Evolutionary conservation across 1,139 yeast species (phyloP), one percentile per base, ranked within the genome.

Genomic region (Suhomyces chickasaworum): DNA sequence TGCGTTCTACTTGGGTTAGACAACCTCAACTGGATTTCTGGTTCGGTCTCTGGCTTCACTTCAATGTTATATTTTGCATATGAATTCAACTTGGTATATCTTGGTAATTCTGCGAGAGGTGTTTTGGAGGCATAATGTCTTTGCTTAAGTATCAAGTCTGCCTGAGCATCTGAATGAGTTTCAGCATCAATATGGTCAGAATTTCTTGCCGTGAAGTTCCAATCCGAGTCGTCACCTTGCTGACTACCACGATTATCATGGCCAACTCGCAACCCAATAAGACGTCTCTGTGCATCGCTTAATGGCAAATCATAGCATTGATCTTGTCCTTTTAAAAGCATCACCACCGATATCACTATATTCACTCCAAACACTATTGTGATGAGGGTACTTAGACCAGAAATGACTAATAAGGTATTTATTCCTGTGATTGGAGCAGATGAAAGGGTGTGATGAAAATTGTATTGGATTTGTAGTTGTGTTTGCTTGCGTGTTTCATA

Each of bases 291-390:
- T 29, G 56, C 60, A 43, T 63, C 63, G 34, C 63, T 70, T 47
- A 75, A 63, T 1, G 78, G 77, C 42, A 75, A 62, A 53, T 74
- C 78, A 37, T 55, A 52, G 47, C 79, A 74, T 53, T 73, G 75
- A 50, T 74, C 78, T 41, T 63, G 69, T 1, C 69, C 65, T 48
- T 60, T 60, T 16, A 63, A 30, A 13, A 71, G 52, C 25, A 53
- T 59, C 37, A 57, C 47, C 21, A 53, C 36, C 4, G 68, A 55
- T 7, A 58, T 9, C 10, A 60, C 37, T 4, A 62, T 53, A 35
- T 59, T 55, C 15, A 53, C 39, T 4, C 52, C 44, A 20, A 61
- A 46, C 12, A 52, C 12, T 2, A 39, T 50, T n/a, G 41, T 33
- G 4, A 48, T 43, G 7, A 47, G 17, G 6, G 46, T 32, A 16